phyloP scores from a whole-genome alignment of 2,329 filamentous ascomycete genomes.

The Colletotrichum tabaci region DNA sequence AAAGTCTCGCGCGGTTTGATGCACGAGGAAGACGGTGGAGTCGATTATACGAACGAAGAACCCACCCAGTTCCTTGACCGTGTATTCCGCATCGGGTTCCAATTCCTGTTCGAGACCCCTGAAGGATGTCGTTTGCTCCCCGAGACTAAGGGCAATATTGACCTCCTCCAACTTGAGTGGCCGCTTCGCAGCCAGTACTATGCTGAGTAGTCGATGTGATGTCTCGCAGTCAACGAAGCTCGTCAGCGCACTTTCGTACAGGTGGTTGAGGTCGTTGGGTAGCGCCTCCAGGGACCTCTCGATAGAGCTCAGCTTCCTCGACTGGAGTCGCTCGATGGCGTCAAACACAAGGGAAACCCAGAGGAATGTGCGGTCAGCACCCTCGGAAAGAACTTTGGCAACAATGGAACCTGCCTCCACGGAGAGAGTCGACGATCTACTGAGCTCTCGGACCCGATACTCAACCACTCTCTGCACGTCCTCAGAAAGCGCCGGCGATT shows the following conservation, averaged over 20 bases:
- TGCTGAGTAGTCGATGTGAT: conserved; percentile 10
- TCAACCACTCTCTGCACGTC: conserved; percentile 16
- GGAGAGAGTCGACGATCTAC: neutral
- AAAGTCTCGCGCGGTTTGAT: conserved; percentile 36
- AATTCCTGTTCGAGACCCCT: neutral
- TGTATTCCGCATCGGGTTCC: conserved; percentile 28
- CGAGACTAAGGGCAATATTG: conserved; percentile 23
- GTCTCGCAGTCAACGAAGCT: neutral
- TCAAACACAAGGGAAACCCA: conserved; percentile 35
- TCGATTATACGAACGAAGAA: conserved; percentile 33
- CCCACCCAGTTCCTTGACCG: conserved; percentile 27
- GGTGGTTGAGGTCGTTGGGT: conserved; percentile 16
- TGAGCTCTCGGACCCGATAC: conserved; percentile 5
- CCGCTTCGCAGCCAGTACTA: conserved; percentile 5
- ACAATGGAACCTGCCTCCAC: neutral
- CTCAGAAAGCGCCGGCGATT: neutral
- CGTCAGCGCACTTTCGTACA: conserved; percentile 20
- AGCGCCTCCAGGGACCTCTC: neutral
- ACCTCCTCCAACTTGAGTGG: conserved; percentile 21
- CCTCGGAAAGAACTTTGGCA: neutral
- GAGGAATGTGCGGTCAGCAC: conserved; percentile 13
- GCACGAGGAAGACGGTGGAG: conserved; percentile 24
- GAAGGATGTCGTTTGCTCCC: rapidly evolving
- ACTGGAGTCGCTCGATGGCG: conserved; percentile 12
- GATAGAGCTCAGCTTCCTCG: conserved; percentile 20